Base-by-base conservation (phyloP, 2,329 filamentous ascomycete species). In the Fusarium torulosum region DNA sequence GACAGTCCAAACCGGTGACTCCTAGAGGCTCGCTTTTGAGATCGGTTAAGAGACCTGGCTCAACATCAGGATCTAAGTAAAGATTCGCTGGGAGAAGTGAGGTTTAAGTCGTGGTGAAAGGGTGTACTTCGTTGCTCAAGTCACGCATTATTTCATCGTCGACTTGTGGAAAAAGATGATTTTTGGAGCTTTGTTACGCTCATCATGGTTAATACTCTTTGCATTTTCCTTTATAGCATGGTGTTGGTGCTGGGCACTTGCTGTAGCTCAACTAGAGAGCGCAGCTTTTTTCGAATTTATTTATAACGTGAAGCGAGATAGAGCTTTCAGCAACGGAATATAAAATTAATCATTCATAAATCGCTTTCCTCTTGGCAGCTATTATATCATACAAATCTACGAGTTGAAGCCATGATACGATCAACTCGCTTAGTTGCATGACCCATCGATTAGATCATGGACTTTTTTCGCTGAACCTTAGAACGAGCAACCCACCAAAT, bases 21-120 rank as follows among this genome's bases (percentile, higher is more conserved):
- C 75, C 79, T 6, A 73, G 78, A 49, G 78, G 79, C 2, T 82
- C 80, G 2, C 74, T 81, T 1, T 59, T 82, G 53, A 77, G 74
- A 60, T 79, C 75, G 42, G 76, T 75, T 13, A 76, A 66, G 25
- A 73, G 72, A 49, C 69, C 66, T 47, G 70, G 45, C 13, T 69
- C 72, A 29, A 75, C 71, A 19, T 56, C 71, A 4, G 53, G 56
- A 9, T 43, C 64, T 5, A 67, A 64, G 11, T 29, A 9, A 62
- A 49, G 54, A 61, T 6, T 10, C 15, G 27, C 11, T 10, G 9
- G 4, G 5, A 29, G 6, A 42, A 19, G n/a, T 38, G n/a, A 33
- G n/a, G 14, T 49, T 13, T 27, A 17, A 7, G 17, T 19, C 9
- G 3, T 6, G 29, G 27, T 35, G 29, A 35, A 14, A 10, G 19